phyloP scores from a whole-genome alignment of 768 basidiomycete species.

The Tubosaeta sp. region DNA sequence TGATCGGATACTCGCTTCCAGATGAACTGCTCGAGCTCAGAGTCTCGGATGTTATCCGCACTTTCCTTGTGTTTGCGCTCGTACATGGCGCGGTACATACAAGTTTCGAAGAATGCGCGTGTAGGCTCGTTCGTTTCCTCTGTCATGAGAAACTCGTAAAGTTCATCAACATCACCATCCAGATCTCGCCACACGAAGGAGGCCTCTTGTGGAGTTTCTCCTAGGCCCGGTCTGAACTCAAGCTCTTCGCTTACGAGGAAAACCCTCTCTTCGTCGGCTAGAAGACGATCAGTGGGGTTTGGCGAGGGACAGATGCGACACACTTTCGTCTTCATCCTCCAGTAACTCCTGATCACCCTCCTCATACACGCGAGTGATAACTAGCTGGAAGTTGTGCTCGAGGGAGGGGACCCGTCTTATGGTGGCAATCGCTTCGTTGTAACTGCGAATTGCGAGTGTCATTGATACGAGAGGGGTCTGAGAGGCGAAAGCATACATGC shows the following conservation, averaged over 20 bases:
- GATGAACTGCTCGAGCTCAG: slow-evolving; percentile 74
- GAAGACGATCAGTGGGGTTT: slow-evolving; percentile 5
- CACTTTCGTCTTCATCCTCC: slow-evolving; percentile 91
- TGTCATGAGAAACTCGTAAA: slow-evolving; percentile 87
- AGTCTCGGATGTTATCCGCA: slow-evolving; percentile 64
- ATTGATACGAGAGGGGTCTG: background rate
- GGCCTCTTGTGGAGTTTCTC: slow-evolving; percentile 68
- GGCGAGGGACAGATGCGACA: slow-evolving; percentile 22
- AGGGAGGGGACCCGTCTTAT: slow-evolving; percentile 78
- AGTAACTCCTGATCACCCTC: slow-evolving; percentile 94
- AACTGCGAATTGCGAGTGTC: slow-evolving; percentile 45
- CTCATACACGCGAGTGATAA: slow-evolving; percentile 94
- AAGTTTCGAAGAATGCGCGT: slow-evolving; percentile 84
- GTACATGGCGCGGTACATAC: slow-evolving; percentile 95
- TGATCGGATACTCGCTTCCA: slow-evolving; percentile 60
- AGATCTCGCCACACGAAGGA: slow-evolving; percentile 91
- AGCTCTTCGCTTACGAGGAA: slow-evolving; percentile 91
- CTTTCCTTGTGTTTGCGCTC: slow-evolving; percentile 82
- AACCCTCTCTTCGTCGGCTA: slow-evolving; percentile 91
- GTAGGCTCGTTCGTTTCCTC: slow-evolving; percentile 74
- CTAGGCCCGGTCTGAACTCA: slow-evolving; percentile 72
- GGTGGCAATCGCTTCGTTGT: slow-evolving; percentile 92
- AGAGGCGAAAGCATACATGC: slow-evolving; percentile 66
- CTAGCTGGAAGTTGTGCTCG: slow-evolving; percentile 83
- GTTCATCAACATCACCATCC: slow-evolving; percentile 86